Conservation (phyloP, 2,329 filamentous ascomycete species). For the Coniochaeta prunicola region DNA sequence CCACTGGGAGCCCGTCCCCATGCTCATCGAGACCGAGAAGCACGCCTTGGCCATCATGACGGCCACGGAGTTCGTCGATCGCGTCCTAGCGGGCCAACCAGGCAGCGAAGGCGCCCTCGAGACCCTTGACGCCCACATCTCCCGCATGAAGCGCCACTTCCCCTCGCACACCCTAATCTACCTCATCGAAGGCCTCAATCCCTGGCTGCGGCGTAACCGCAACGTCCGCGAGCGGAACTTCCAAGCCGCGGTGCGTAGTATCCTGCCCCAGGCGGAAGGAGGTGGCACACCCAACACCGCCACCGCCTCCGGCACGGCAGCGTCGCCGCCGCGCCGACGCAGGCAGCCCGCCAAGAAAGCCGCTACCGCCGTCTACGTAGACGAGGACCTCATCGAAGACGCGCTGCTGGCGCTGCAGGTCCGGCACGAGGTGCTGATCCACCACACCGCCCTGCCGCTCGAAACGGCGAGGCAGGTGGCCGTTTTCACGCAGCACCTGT, state of each 20-base stretch:
- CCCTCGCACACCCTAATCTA: slow-evolving; percentile 53
- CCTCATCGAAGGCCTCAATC: slow-evolving; percentile 60
- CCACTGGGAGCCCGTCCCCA: slow-evolving; percentile 56
- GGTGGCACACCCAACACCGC: slow-evolving; percentile 12
- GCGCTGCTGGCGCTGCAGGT: slow-evolving; percentile 65
- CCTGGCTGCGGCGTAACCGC: slow-evolving; percentile 63
- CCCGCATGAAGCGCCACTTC: slow-evolving; percentile 46
- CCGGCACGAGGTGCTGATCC: slow-evolving; percentile 57
- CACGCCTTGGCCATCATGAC: slow-evolving; percentile 56
- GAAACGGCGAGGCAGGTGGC: slow-evolving; percentile 69
- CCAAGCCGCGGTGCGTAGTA: slow-evolving; percentile 52
- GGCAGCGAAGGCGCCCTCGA: slow-evolving; percentile 31
- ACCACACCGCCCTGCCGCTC: slow-evolving; percentile 53
- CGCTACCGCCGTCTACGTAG: slow-evolving; percentile 48
- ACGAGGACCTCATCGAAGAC: slow-evolving; percentile 64
- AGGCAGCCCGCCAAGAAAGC: slow-evolving; percentile 18
- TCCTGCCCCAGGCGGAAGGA: slow-evolving; percentile 17
- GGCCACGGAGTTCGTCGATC: slow-evolving; percentile 58
- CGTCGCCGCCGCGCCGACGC: too few relatives aligned
- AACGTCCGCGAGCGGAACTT: slow-evolving; percentile 63
- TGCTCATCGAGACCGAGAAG: slow-evolving; percentile 45
- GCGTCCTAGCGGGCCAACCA: slow-evolving; percentile 30
- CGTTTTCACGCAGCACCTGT: slow-evolving; percentile 71
- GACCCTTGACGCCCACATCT: slow-evolving; percentile 51
- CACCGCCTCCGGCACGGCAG: slow-evolving; percentile 15